These are phyloP conservation scores for Fusarium sp. DNA, from an alignment of 2,329 filamentous ascomycete genomes.

Conservation along the genomic window DNA sequence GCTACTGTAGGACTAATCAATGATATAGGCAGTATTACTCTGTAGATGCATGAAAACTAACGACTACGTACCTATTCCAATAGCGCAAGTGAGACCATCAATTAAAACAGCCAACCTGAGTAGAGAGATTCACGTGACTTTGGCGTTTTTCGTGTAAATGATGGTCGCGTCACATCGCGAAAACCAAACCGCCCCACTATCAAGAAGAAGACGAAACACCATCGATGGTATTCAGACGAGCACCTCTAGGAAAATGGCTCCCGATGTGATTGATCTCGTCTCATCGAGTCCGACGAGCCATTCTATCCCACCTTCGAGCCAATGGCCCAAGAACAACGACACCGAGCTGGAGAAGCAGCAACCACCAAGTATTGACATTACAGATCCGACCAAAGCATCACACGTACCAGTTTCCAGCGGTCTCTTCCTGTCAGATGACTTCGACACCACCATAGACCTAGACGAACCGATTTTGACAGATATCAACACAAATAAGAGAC, in stretches of 20 bases:
- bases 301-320: constrained; percentile 8
- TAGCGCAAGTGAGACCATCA: too few relatives aligned
- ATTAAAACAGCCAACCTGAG: too few relatives aligned
- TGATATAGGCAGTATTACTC: too few relatives aligned
- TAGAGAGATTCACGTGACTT: constrained; percentile 41
- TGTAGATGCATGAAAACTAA: too few relatives aligned
- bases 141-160: constrained; percentile 46
- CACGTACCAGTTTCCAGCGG: constrained; percentile 14
- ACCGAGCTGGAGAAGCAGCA: background rate
- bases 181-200: constrained; percentile 26
- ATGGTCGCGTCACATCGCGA: constrained; percentile 42
- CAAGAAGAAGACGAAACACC: background rate
- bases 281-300: constrained; percentile 53
- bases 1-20: too few relatives aligned
- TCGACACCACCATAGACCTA: constrained; percentile 57
- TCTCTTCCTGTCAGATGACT: constrained; percentile 53
- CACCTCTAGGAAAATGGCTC: constrained; percentile 46
- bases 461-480: constrained; percentile 48
- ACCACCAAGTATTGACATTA: background rate
- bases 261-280: constrained; percentile 55
- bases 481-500: constrained; percentile 49
- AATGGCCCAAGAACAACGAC: background rate
- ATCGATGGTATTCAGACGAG: background rate
- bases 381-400: background rate
- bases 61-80: too few relatives aligned